A percentile compares a stretch with the other conserved stretches of the same genome.
These are phyloP conservation scores for Sclerotinia subarctica DNA, from an alignment of 2,329 filamentous ascomycete genomes.

Conservation along the genomic window DNA sequence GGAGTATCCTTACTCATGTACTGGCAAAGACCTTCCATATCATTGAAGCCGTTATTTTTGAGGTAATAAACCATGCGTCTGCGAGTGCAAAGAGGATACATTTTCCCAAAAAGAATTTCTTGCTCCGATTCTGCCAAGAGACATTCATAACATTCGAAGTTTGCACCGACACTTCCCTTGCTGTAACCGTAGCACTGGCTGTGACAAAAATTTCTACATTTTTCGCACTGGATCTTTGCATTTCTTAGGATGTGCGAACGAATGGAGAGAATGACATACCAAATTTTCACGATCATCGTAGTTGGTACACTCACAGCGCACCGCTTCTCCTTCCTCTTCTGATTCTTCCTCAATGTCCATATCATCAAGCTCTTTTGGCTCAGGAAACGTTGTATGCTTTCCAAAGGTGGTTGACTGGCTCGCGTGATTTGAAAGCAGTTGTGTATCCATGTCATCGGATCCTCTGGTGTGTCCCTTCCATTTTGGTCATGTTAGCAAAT, in stretches of 20 bases:
- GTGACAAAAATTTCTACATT: constrained; percentile 27
- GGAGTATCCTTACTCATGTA: constrained; percentile 6
- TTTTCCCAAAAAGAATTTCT: constrained; percentile 10
- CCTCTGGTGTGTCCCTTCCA: neutral
- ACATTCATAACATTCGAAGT: constrained; percentile 28
- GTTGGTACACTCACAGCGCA: constrained; percentile 5
- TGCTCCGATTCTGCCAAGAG: constrained; percentile 19
- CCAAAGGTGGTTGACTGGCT: neutral
- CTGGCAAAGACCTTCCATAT: constrained; percentile 21
- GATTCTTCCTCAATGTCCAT: neutral
- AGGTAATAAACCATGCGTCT: constrained; percentile 27
- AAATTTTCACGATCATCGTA: constrained; percentile 6
- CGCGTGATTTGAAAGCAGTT: neutral
- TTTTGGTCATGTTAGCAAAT: neutral
- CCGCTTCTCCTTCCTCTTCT: neutral
- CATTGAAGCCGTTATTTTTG: constrained; percentile 11
- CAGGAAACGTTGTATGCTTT: neutral
- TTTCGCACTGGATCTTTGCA: constrained; percentile 27
- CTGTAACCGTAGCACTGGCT: constrained; percentile 31
- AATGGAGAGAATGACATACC: neutral
- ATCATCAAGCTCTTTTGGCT: neutral
- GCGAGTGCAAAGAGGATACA: constrained; percentile 20
- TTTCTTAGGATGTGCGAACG: neutral
- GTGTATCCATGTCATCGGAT: constrained; percentile 1
- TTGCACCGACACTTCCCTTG: neutral